A percentile compares a stretch with the other conserved stretches of the same genome.
phyloP scores from a whole-genome alignment of 352 stramenopile genomes.

The Phytophthora sp. region DNA sequence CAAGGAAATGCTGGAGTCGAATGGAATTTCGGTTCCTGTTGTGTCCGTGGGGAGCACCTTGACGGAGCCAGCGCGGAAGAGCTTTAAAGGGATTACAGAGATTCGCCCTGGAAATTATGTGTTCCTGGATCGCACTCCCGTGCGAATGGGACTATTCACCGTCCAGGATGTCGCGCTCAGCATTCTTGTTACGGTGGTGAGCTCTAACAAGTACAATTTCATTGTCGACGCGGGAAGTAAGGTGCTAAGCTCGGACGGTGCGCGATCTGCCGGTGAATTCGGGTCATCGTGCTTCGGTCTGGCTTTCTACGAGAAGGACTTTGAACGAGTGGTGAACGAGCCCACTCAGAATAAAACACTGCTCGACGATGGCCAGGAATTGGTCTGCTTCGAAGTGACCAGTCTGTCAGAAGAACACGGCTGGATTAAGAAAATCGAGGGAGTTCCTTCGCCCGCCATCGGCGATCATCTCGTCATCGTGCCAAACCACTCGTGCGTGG shows the following conservation, averaged over 20 bases:
- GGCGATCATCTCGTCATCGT: conserved; percentile 66
- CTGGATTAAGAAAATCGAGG: conserved; percentile 66
- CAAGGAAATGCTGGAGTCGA: conserved; percentile 57
- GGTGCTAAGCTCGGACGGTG: conserved; percentile 63
- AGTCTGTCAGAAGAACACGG: conserved; percentile 81
- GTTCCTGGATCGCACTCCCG: conserved; percentile 76
- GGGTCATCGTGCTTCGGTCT: conserved; percentile 63
- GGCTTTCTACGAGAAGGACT: conserved; percentile 75
- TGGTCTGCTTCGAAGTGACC: conserved; percentile 69
- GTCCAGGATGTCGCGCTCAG: conserved; percentile 66
- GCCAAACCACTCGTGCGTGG: conserved; percentile 72
- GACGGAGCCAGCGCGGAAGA: conserved; percentile 63
- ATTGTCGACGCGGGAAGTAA: conserved; percentile 79
- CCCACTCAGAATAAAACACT: conserved; percentile 49
- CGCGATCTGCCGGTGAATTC: conserved; percentile 44
- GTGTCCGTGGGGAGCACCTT: conserved; percentile 75
- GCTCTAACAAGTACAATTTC: conserved; percentile 75
- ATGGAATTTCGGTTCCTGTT: conserved; percentile 54
- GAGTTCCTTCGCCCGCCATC: conserved; percentile 52
- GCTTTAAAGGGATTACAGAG: conserved; percentile 75
- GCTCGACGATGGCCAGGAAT: conserved; percentile 37
- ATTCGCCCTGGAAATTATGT: conserved; percentile 80
- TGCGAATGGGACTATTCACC: conserved; percentile 66
- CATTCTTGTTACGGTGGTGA: conserved; percentile 72
- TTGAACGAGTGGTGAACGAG: conserved; percentile 54